Percentiles rank a stretch among this genome's conserved stretches.
These are phyloP conservation scores for Wickerhamomyces rabaulensis DNA, from an alignment of 805 yeast genomes.

Conservation along the genomic window DNA sequence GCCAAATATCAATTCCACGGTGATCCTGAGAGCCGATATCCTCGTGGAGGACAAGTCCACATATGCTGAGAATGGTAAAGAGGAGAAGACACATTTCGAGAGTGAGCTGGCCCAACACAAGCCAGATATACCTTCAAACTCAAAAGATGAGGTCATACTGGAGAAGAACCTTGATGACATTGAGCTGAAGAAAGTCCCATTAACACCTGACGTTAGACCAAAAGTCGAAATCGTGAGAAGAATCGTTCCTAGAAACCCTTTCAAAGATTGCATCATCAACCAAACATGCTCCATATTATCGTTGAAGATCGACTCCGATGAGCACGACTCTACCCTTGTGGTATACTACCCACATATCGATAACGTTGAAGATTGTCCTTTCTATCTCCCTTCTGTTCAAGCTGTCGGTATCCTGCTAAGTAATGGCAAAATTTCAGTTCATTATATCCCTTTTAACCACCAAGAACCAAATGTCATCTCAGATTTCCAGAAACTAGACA, in stretches of 20 bases:
- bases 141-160: constrained; percentile 19
- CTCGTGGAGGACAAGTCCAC: constrained; percentile 45
- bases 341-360: constrained; percentile 76
- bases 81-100: constrained; percentile 17
- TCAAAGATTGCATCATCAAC: constrained; percentile 73
- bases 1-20: constrained; percentile 90
- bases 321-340: constrained; percentile 44
- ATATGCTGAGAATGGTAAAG: constrained; percentile 21
- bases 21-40: constrained; percentile 83
- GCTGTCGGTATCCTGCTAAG: constrained; percentile 66
- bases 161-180: constrained; percentile 37
- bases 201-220: constrained; percentile 27
- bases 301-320: constrained; percentile 19
- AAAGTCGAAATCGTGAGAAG: constrained; percentile 64
- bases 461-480: constrained; percentile 22
- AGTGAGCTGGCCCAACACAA: constrained; percentile 23
- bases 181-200: constrained; percentile 28
- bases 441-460: constrained; percentile 59
- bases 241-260: constrained; percentile 88
- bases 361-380: constrained; percentile 61
- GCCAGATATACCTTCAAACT: constrained; percentile 28
- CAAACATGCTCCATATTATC: constrained; percentile 70
- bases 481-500: constrained; percentile 29
- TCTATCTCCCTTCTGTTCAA: constrained; percentile 80
- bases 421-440: constrained; percentile 51